These are phyloP conservation scores for Macadamia integrifolia DNA, from an alignment of 164 flowering plant species.

Conservation along the genomic window DNA sequence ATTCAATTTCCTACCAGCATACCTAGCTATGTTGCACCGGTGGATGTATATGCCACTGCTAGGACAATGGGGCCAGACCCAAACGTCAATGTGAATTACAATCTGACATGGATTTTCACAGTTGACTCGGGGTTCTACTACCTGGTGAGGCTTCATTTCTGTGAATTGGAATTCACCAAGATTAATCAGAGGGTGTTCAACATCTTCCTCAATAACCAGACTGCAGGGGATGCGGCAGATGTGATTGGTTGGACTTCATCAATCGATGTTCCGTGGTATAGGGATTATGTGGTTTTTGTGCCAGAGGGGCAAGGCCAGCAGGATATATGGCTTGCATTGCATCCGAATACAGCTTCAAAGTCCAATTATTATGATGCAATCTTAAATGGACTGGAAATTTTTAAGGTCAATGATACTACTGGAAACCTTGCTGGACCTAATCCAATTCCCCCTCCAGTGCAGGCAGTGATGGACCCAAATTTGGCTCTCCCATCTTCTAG, in stretches of 20 bases:
- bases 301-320: constrained; percentile 35
- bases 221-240: constrained; percentile 52
- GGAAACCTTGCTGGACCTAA: constrained; percentile 63
- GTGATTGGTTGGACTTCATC: constrained; percentile 42
- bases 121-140: constrained; percentile 70
- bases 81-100: constrained; percentile 40
- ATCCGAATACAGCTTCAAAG: constrained; percentile 26
- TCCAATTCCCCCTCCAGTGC: constrained; percentile 39
- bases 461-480: constrained; percentile 12
- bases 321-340: constrained; percentile 33
- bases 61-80: constrained; percentile 64
- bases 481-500: constrained; percentile 8
- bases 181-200: constrained; percentile 66
- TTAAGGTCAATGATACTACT: constrained; percentile 36
- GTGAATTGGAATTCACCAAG: constrained; percentile 47
- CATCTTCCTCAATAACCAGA: constrained; percentile 61
- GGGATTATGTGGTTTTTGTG: constrained; percentile 43
- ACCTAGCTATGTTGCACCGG: constrained; percentile 61
- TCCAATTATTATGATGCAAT: constrained; percentile 42
- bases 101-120: constrained; percentile 70
- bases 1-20: constrained; percentile 29
- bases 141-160: constrained; percentile 87
- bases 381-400: constrained; percentile 61
- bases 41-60: constrained; percentile 53
- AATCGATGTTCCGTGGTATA: constrained; percentile 25